Conservation (phyloP, 495 filamentous ascomycete genomes). For the Penicillium coprophilum region DNA sequence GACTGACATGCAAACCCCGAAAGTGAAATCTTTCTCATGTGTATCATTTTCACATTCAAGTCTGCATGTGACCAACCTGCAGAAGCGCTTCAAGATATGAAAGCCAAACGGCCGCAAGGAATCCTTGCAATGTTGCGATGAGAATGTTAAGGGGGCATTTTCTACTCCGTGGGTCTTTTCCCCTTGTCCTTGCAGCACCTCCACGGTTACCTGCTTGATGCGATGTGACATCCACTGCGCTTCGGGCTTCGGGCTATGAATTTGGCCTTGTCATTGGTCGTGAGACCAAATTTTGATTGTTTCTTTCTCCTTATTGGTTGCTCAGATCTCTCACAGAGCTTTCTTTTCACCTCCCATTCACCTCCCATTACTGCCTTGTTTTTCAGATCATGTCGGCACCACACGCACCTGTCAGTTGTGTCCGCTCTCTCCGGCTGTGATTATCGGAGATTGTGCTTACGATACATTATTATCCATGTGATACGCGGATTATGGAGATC, state of each 20-base stretch:
- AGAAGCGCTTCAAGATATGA: slow-evolving; percentile 10
- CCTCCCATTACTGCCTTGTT: not conserved
- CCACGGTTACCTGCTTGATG: slow-evolving; percentile 23
- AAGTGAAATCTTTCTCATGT: not conserved
- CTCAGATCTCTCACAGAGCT: slow-evolving; percentile 10
- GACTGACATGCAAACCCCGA: not conserved
- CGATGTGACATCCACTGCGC: slow-evolving; percentile 14
- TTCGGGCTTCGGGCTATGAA: slow-evolving; percentile 7
- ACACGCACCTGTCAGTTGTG: slow-evolving; percentile 10
- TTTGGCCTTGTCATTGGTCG: slow-evolving; percentile 17
- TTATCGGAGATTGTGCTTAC: slow-evolving; percentile 6
- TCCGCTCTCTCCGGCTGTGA: slow-evolving; percentile 9
- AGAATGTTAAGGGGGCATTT: slow-evolving; percentile 3
- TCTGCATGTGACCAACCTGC: slow-evolving; percentile 7
- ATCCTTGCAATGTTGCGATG: not conserved
- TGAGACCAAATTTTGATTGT: slow-evolving; percentile 11
- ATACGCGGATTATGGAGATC: slow-evolving; percentile 3
- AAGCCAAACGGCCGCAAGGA: slow-evolving; percentile 17
- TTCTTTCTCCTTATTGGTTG: slow-evolving; percentile 16
- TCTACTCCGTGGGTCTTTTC: not conserved
- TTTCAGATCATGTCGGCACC: not conserved
- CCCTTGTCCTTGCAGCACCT: slow-evolving; percentile 17
- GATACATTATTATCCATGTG: not conserved
- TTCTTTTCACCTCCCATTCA: slow-evolving; percentile 12
- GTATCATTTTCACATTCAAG: not conserved